Base-by-base conservation (phyloP, 2,329 filamentous ascomycete species). In the Neonectria coccinea region DNA sequence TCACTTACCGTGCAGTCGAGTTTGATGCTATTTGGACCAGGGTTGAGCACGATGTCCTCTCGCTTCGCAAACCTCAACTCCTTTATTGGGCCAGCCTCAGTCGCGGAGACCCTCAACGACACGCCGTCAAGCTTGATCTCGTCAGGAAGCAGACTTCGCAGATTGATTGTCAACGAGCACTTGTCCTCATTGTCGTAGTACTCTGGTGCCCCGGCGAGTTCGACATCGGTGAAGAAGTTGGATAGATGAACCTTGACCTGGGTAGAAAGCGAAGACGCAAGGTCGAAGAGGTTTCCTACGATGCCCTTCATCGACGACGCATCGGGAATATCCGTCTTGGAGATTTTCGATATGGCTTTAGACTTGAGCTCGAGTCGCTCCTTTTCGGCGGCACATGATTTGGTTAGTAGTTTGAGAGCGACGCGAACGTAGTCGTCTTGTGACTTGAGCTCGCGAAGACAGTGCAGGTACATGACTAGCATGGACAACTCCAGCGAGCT, bases 401-500 rank as follows among this genome's bases (percentile, higher is more conserved):
- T 94, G 8, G 86, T 87, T 11, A 96, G 80, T 1, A 97, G 81
- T 72, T 91, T 91, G 14, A 97, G 82, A 9, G 93, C 85, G 9
- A 92, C 89, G 25, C 88, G 87, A 16, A 94, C 89, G 73, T 94
- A 97, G 66, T 97, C 93, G 56, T 95, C 91, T 64, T 89, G 89
- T 14, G 89, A 88, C 53, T 91, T 84, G 29, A 97, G 85, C 70
- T 92, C 86, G 68, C 92, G 91, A 29, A 99, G 84, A 76, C 94
- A 98, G 53, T 88, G 86, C 0, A 92, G 88, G 76, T 97, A 96
- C 85, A 97, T 91, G 68, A 92, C 88, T 6, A 98, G 85, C 86
- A 97, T 92, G 1, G 91, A 91, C 4, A 93, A 83, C 75, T 98
- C 94, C 12, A 97, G 83, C 1, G 90, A 82, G 57, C 86, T 89